A percentile compares a stretch with the other conserved stretches of the same genome.
Conservation (phyloP, 116 monocot genomes). For the Trichopus zeylanicus region DNA sequence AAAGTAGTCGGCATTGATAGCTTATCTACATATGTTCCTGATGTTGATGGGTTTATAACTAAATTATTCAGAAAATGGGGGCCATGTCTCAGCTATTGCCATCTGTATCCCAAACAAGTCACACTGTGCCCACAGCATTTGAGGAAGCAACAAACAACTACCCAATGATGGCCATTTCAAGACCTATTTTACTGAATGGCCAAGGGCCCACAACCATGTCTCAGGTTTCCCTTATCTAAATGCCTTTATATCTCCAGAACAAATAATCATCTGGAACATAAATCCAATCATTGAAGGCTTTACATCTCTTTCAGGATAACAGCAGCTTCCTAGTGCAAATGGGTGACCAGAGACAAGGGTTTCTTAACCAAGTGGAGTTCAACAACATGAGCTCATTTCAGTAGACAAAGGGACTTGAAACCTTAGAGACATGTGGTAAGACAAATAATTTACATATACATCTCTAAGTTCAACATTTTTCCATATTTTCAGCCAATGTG, state of each 20-base stretch:
- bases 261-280: neutral
- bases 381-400: slow-evolving; percentile 13
- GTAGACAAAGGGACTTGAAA: neutral
- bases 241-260: neutral
- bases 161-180: slow-evolving; percentile 12
- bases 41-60: too few relatives aligned
- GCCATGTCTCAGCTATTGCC: neutral
- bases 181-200: slow-evolving; percentile 11
- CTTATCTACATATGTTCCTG: slow-evolving; percentile 9
- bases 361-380: slow-evolving; percentile 15
- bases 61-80: too few relatives aligned
- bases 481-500: too few relatives aligned
- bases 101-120: slow-evolving; percentile 5
- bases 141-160: slow-evolving; percentile 4
- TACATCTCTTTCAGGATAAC: slow-evolving; percentile 21
- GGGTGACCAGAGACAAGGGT: slow-evolving; percentile 14
- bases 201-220: slow-evolving; percentile 11
- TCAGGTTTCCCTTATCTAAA: neutral
- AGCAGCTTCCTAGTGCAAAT: slow-evolving; percentile 12
- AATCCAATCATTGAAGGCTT: neutral
- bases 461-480: too few relatives aligned
- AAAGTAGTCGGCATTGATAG: too few relatives aligned
- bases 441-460: too few relatives aligned
- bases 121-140: slow-evolving; percentile 8
- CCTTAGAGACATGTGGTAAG: neutral